phyloP scores from a whole-genome alignment of 805 yeast genomes.

The Isabelozyma rhagii region DNA sequence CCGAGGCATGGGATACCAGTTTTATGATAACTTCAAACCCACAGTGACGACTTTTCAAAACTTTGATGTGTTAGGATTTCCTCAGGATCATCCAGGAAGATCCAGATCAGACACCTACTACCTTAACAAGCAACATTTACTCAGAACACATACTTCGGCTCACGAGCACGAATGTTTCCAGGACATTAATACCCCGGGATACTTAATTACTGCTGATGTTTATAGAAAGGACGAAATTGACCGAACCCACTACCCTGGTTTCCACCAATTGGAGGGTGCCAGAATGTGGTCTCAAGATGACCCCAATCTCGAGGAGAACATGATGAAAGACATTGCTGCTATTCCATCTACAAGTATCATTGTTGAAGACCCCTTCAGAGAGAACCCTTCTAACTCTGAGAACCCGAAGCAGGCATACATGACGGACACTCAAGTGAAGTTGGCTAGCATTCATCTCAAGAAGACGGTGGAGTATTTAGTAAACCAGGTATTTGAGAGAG shows the following conservation, averaged over 20 bases:
- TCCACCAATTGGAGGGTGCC: slow-evolving; percentile 98
- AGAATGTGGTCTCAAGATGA: slow-evolving; percentile 68
- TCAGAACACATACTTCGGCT: slow-evolving; percentile 95
- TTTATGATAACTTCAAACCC: slow-evolving; percentile 77
- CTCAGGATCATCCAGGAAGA: slow-evolving; percentile 90
- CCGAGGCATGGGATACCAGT: slow-evolving; percentile 64
- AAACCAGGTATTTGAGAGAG: slow-evolving; percentile 74
- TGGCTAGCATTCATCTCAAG: slow-evolving; percentile 76
- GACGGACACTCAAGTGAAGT: slow-evolving; percentile 63
- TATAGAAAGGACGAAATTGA: slow-evolving; percentile 95
- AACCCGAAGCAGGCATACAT: slow-evolving; percentile 84
- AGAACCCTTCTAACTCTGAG: slow-evolving; percentile 45
- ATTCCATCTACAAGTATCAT: slow-evolving; percentile 68
- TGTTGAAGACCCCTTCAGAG: slow-evolving; percentile 66
- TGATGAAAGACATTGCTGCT: slow-evolving; percentile 51
- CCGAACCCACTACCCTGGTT: slow-evolving; percentile 93
- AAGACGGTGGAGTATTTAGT: slow-evolving; percentile 82
- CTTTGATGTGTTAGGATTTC: slow-evolving; percentile 90
- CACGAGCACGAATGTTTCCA: slow-evolving; percentile 88
- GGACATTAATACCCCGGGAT: slow-evolving; percentile 70
- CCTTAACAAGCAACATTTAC: slow-evolving; percentile 63
- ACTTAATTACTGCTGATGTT: slow-evolving; percentile 91
- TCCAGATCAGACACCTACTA: slow-evolving; percentile 92
- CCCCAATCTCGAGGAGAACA: slow-evolving; percentile 38
- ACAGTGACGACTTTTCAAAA: slow-evolving; percentile 80